Evolutionary conservation across 148 eudicot genomes (phyloP), one percentile per base, ranked within the genome.

Genomic region (Rhododendron henanense): DNA sequence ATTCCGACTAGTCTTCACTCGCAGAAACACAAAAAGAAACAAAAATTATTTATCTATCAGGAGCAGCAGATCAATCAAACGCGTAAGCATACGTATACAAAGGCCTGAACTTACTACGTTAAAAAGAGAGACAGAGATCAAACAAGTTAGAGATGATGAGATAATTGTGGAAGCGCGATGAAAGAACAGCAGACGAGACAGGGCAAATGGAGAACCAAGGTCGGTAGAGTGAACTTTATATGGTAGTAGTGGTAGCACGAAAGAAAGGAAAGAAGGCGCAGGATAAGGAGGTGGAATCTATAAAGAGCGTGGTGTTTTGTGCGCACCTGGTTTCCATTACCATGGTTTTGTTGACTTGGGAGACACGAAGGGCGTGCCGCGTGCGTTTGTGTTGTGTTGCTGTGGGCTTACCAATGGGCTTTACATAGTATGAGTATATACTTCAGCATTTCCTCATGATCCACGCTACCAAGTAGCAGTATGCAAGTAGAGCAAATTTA

Each of bases 1-100:
- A 93, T 93, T 87, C 16, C 86, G 75, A 28, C n/a, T 47, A 53
- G 78, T 48, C 61, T 53, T 53, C 21, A 57, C 63, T 5, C 63
- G 9, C 10, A 16, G 23, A 4, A 4, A 57, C 1, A 15, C 5
- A 10, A 8, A 4, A 35, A 71, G 28, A 4, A 16, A 25, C 41
- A 57, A n/a, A 55, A 10, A 10, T 25, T 10, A 41, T 41, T 41
- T 6, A 41, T 6, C 45, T 5, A 67, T 25, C 10, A 57, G 61
- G 16, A 55, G 45, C 44, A 44, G 63, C 41, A 16, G 61, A 78
- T 78, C 55, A 61, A 85, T 37, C 69, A 83, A 7, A 25, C 33
- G 10, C 11, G 1, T n/a, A 16, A 16, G 76, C 31, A 55, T 78
- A 90, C 91, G 10, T 25, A 25, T 10, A 78, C 50, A 10, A 5